phyloP scores from a whole-genome alignment of 352 stramenopile species.

The Globisporangium acanthophoron region DNA sequence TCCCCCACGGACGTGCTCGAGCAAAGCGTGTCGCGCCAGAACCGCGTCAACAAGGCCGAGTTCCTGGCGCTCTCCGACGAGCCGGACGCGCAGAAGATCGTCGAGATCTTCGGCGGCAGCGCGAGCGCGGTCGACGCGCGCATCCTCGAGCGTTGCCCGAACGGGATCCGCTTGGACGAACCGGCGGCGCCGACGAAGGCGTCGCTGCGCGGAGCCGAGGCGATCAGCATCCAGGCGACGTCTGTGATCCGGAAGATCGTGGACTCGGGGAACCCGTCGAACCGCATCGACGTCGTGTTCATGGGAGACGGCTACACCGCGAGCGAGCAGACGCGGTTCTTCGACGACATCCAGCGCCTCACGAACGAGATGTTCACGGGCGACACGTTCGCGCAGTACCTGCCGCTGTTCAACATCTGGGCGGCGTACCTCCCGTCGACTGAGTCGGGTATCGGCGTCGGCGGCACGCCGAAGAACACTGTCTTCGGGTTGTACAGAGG shows the following conservation, averaged over 20 bases:
- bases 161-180: not conserved
- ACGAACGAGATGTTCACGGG: slow-evolving; percentile 33
- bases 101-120: slow-evolving; percentile 15
- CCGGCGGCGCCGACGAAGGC: not conserved
- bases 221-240: not conserved
- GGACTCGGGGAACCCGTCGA: slow-evolving; percentile 25
- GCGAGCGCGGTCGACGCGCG: slow-evolving; percentile 7
- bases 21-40: slow-evolving; percentile 12
- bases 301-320: slow-evolving; percentile 39
- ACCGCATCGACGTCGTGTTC: slow-evolving; percentile 42
- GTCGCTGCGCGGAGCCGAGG: not conserved
- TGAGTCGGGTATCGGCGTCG: slow-evolving; percentile 19
- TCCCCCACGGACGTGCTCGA: slow-evolving; percentile 7
- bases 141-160: not conserved
- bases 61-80: slow-evolving; percentile 6
- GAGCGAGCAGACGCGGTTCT: slow-evolving; percentile 21
- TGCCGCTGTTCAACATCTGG: slow-evolving; percentile 29
- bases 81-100: slow-evolving; percentile 6
- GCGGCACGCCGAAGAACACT: slow-evolving; percentile 14
- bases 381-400: slow-evolving; percentile 23
- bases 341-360: slow-evolving; percentile 28
- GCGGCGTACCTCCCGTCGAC: slow-evolving; percentile 17
- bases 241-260: slow-evolving; percentile 21
- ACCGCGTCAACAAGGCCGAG: slow-evolving; percentile 11
- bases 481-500: slow-evolving; percentile 22